Base-by-base conservation (phyloP, 1,139 yeast genomes). In the Fermentozyma sake region DNA sequence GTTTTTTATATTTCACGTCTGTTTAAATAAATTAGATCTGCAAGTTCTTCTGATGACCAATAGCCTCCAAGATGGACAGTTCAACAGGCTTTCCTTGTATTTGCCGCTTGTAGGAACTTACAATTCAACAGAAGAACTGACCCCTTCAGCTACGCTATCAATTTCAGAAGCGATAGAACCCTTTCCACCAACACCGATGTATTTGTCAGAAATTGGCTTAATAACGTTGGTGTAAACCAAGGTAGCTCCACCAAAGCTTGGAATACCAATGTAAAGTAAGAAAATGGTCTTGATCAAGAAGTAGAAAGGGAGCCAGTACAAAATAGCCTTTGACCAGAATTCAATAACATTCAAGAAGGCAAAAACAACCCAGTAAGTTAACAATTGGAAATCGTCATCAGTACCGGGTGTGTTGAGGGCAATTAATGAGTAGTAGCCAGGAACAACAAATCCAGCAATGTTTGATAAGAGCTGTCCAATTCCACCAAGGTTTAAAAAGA, bases 321-420 rank as follows among this genome's bases (percentile, higher is more conserved):
- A 72, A 45, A 93, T 81, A 22, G 96, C 81, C 52, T 79, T 76
- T 37, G 96, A 80, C 97, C 97, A 91, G 72, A 86, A 91, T 65
- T 91, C 99, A 48, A 86, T 52, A 28, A 91, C 91, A 55, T 80
- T 84, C 65, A 91, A 76, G 48, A 78, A 79, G 17, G 96, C 95
- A 55, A 85, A 91, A 16, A 91, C 95, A 35, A 91, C 96, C 98
- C 98, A 91, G 61, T 91, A 89, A 19, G 96, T 82, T 52, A 91
- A 73, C 56, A 83, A 75, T 48, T 85, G 82, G 37, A 93, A 82
- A 57, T 87, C 96, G 53, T 87, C 96, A 20, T 65, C 61, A 24
- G 77, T 64, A 17, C 72, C 55, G 7, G 73, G 44, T 18, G 96
- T 80, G 58, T 79, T 85, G 43, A 91, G 70, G 12, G 98, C 97